Base-by-base conservation (phyloP, 2,329 filamentous ascomycete genomes). In the Nakataea oryzae region DNA sequence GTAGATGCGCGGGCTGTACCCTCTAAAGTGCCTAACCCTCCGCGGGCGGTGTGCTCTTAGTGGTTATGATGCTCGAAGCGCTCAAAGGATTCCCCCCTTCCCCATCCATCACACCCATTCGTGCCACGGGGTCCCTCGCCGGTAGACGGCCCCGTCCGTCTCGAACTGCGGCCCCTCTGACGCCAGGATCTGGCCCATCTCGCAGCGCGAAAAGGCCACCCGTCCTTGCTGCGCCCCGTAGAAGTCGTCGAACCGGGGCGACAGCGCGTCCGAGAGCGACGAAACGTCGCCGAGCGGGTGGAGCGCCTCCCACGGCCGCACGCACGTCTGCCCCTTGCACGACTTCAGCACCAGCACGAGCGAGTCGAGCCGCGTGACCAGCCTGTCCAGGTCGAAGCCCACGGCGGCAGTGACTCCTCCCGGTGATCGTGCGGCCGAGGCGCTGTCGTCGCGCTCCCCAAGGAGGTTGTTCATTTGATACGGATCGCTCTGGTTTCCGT, bases 321-420 rank as follows among this genome's bases (percentile, higher is more conserved):
- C 72, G 66, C 85, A 87, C 0, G 76, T 75, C 12, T 73, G 66
- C 11, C 77, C 81, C 67, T 81, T 80, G 71, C 85, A 87, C 4
- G 81, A 81, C 72, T 87, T 87, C 28, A 85, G 74, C 1, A 86
- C 81, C 64, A 87, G 73, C 58, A 86, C 74, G 1, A 88, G 74
- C 3, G 83, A 74, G 64, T 87, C 84, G 0, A 88, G 76, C 2
- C 83, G 79, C 27, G 75, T 72, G 3, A 80, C 67, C 0, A 84
- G 73, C 60, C 78, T 75, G 7, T 68, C 62, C 1, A 78, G 63
- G 21, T 74, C 68, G 13, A 71, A 66, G 6, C 73, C 73, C 8
- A 75, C 67, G n/a, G 77, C 63, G 17, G 58, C 3, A 0, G 62
- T 65, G 27, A 63, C n/a, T 3, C 67, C 66, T 69, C n/a, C n/a